Base-by-base conservation (phyloP, 2,329 filamentous ascomycete species). In the Leptographium flavum region DNA sequence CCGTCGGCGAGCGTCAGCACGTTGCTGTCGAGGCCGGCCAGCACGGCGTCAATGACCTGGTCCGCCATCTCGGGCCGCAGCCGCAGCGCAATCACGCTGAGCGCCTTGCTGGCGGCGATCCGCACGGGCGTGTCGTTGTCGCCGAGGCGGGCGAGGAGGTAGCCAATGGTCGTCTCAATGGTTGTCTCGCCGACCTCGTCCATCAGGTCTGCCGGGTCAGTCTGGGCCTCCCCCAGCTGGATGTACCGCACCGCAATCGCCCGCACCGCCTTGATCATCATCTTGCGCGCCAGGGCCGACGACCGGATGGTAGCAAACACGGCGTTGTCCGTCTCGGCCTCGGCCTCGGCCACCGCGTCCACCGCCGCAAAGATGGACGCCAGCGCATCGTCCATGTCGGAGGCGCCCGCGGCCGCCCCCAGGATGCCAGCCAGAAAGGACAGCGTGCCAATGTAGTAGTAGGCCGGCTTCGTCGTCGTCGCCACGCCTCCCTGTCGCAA, bases 81-180 rank as follows among this genome's bases (percentile, higher is more conserved):
- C 52, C 83, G 88, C 42, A 93, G 67, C 0, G 88, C 82, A 52
- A 96, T 79, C 44, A 94, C 74, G 60, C 87, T 94, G 38, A 96
- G 73, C 4, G 87, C 84, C 63, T 98, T 98, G 60, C 87, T 94
- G 19, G 90, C 86, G 28, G 90, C 83, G 54, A 94, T 76, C 32
- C 92, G 74, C 13, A 98, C 88, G 0, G 87, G 87, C 0, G 88
- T 95, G 56, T 96, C 88, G 49, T 85, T 84, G 59, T 98, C 92
- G 2, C 79, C 79, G 1, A 96, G 67, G 13, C 74, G 73, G 48
- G 86, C 81, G 3, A 98, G 71, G 3, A 95, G 70, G 55, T 84
- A 79, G 45, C 87, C 83, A 53, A 98, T 87, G 5, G 83, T 76
- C 27, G 81, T 80, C 63, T 96, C 90, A 15, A 94, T 86, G 5